Percentiles rank a stretch among this genome's conserved stretches.
phyloP scores from a whole-genome alignment of 805 yeast species.

The Candida montana region DNA sequence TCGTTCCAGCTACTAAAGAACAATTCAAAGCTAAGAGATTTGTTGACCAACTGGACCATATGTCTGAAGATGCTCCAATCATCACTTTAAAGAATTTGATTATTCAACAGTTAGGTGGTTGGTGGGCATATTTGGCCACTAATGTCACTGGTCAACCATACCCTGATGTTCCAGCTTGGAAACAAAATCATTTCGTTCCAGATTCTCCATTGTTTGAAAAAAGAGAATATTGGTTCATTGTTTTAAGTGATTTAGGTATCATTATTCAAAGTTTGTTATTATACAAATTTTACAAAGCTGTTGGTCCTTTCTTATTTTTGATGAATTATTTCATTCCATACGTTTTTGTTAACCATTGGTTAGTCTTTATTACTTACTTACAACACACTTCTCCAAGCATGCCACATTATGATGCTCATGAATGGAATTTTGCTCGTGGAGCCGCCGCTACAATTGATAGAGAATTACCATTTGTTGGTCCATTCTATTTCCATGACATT shows the following conservation, averaged over 20 bases:
- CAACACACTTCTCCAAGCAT: constrained; percentile 77
- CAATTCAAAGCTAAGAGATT: constrained; percentile 40
- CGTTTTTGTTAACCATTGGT: constrained; percentile 82
- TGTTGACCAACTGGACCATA: constrained; percentile 41
- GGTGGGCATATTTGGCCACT: constrained; percentile 58
- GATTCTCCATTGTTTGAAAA: constrained; percentile 67
- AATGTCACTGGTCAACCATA: constrained; percentile 76
- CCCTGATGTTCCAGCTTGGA: constrained; percentile 41
- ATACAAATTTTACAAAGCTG: constrained; percentile 54
- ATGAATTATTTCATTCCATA: constrained; percentile 76
- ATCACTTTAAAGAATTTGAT: constrained; percentile 50
- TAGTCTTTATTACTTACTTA: constrained; percentile 77
- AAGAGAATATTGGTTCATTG: constrained; percentile 65
- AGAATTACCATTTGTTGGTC: constrained; percentile 75
- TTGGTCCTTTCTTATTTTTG: constrained; percentile 57
- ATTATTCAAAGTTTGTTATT: constrained; percentile 44
- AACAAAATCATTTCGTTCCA: constrained; percentile 68
- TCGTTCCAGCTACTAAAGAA: constrained; percentile 67
- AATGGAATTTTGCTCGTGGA: constrained; percentile 86
- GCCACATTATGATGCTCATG: constrained; percentile 71
- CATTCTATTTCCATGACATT: constrained; percentile 78
- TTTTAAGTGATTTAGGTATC: constrained; percentile 71
- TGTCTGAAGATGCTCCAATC: constrained; percentile 72
- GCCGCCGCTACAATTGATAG: constrained; percentile 89
- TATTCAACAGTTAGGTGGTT: constrained; percentile 73